Evolutionary conservation across 2,329 filamentous ascomycete species (phyloP).

Genomic region (Leptoxyphium fumago): DNA sequence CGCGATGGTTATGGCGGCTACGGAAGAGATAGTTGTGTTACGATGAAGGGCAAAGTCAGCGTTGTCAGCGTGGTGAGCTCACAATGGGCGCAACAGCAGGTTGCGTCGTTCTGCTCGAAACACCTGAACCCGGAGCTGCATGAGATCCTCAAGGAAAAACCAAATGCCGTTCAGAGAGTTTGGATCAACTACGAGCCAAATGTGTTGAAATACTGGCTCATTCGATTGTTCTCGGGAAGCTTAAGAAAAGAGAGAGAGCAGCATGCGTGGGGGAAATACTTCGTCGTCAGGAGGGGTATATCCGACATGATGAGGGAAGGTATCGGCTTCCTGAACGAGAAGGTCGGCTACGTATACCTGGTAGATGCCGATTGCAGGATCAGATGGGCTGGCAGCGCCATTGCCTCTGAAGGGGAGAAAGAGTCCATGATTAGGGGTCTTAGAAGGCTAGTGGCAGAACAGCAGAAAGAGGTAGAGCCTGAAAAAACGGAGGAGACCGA

Average conservation of each 20-base stretch:
- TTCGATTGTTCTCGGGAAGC: constrained; percentile 38
- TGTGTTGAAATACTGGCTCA: constrained; percentile 43
- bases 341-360: constrained; percentile 87
- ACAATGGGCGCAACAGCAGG: constrained; percentile 74
- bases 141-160: constrained; percentile 39
- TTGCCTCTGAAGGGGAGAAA: constrained; percentile 49
- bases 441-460: constrained; percentile 39
- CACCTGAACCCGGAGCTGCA: constrained; percentile 57
- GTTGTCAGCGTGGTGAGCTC: constrained; percentile 72
- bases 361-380: constrained; percentile 79
- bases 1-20: constrained; percentile 24
- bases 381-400: constrained; percentile 79
- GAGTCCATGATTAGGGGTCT: constrained; percentile 52
- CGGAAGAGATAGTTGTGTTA: constrained; percentile 55
- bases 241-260: constrained; percentile 33
- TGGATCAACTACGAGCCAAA: constrained; percentile 84
- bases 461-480: constrained; percentile 26
- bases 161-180: constrained; percentile 54
- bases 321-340: constrained; percentile 64
- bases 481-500: constrained; percentile 24
- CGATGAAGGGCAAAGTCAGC: constrained; percentile 57
- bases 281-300: constrained; percentile 44
- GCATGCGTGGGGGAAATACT: constrained; percentile 43
- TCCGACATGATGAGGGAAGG: constrained; percentile 41
- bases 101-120: constrained; percentile 52